Base-by-base conservation (phyloP, 352 stramenopile species). In the Albugo candida region DNA sequence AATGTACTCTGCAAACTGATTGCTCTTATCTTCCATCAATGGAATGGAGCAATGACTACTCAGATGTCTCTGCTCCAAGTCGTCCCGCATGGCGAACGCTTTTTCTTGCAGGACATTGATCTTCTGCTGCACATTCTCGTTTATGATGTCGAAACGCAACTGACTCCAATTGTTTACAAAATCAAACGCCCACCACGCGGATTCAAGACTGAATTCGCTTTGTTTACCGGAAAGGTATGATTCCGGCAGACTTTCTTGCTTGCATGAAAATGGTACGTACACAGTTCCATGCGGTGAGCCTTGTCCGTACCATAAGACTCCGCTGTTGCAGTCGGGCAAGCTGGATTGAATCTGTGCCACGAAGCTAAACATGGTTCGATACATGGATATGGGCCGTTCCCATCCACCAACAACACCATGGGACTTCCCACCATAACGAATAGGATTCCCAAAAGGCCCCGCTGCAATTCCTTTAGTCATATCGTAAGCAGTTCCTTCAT, bases 301-400 rank as follows among this genome's bases (percentile, higher is more conserved):
- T 16, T 48, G 46, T 16, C 45, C 45, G 35, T 42, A 57, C 51
- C 51, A 57, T n/a, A 37, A 41, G 16, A 57, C 40, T 17, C 51
- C 51, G 19, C 51, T 48, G 14, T 49, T 47, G 5, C 43, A 27
- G 10, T 49, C 24, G 10, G 42, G 18, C 13, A 44, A 47, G 0
- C 53, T 51, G 20, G 36, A 52, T 0, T 68, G 61, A 17, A 51
- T 59, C 48, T 87, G 74, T 12, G 80, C 52, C 24, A 81, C 70
- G 58, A 96, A 94, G 36, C 65, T 79, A 46, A 76, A 87, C 13
- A 83, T 46, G 20, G 85, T 96, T 18, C 88, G 82, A 49, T 84
- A 93, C 52, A 97, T 77, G 11, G 82, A 94, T 49, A 97, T 96
- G 5, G 82, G 63, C 2, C 87, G 74, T 57, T 94, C 82, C 71